These are phyloP conservation scores for Talaromyces stipitatus DNA, from an alignment of 495 filamentous ascomycete species.

Conservation along the genomic window DNA sequence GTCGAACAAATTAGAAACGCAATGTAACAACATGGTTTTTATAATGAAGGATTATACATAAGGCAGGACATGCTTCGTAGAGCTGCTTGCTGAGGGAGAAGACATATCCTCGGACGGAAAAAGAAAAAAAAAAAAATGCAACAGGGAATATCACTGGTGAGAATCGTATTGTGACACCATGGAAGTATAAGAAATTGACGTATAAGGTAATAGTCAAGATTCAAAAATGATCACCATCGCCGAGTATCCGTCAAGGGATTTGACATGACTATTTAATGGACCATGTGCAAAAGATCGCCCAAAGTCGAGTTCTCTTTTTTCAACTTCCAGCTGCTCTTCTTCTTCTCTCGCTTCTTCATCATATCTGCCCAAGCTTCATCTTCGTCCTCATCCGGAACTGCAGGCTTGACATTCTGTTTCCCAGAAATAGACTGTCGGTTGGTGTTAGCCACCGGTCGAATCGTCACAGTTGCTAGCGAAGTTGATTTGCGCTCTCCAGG, in stretches of 20 bases:
- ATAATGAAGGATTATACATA: background rate
- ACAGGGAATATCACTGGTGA: background rate
- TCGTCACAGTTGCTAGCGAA: constrained; percentile 28
- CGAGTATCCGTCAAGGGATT: background rate
- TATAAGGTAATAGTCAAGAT: background rate
- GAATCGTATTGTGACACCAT: background rate
- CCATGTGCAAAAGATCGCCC: constrained; percentile 35
- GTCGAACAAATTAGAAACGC: background rate
- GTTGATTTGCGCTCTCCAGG: constrained; percentile 21
- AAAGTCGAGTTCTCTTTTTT: constrained; percentile 48
- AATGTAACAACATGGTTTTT: background rate
- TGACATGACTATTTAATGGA: constrained; percentile 22
- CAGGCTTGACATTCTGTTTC: constrained; percentile 15
- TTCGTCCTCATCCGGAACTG: constrained; percentile 60
- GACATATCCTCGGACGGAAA: background rate
- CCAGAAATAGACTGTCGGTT: constrained; percentile 21
- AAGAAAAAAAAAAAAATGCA: background rate
- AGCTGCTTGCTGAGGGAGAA: no score
- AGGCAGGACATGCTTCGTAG: background rate
- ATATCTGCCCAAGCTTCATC: constrained; percentile 83
- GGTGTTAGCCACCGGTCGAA: constrained; percentile 26
- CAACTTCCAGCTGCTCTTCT: constrained; percentile 63
- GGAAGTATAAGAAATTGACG: background rate
- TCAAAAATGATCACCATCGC: background rate
- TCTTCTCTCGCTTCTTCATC: constrained; percentile 76